These are phyloP conservation scores for Mycena metata DNA, from an alignment of 768 basidiomycete genomes.

Conservation along the genomic window DNA sequence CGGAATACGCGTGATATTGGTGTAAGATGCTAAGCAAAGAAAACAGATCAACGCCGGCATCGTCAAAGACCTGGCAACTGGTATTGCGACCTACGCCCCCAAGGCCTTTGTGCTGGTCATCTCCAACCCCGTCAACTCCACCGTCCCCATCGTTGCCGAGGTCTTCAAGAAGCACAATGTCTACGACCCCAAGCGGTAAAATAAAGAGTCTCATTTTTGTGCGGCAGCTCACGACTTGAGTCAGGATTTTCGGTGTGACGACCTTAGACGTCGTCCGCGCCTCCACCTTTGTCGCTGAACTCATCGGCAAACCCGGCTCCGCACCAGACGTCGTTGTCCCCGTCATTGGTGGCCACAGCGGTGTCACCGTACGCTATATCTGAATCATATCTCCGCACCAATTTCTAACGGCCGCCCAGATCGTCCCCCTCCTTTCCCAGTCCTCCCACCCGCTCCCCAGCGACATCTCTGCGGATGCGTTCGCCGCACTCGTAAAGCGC, in stretches of 20 bases:
- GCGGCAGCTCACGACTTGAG: slow-evolving; percentile 1
- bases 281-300: slow-evolving; percentile 94
- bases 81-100: slow-evolving; percentile 85
- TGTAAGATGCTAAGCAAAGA: slow-evolving; percentile 7
- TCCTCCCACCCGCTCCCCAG: slow-evolving; percentile 82
- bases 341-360: slow-evolving; percentile 96
- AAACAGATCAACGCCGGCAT: slow-evolving; percentile 96
- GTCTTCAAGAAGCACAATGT: slow-evolving; percentile 94
- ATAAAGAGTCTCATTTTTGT: slow-evolving; percentile 32
- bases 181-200: slow-evolving; percentile 91
- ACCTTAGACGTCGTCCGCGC: slow-evolving; percentile 98
- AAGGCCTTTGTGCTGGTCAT: slow-evolving; percentile 96
- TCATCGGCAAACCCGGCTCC: slow-evolving; percentile 72
- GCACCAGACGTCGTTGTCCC: slow-evolving; percentile 80
- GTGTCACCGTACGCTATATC: slow-evolving; percentile 76
- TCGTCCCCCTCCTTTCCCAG: slow-evolving; percentile 94
- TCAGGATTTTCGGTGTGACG: slow-evolving; percentile 95
- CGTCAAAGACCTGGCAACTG: slow-evolving; percentile 91
- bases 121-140: slow-evolving; percentile 99
- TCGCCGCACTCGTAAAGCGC: slow-evolving; percentile 80
- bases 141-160: slow-evolving; percentile 96
- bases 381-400: background rate
- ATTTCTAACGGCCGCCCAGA: slow-evolving; percentile 57
- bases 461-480: slow-evolving; percentile 57
- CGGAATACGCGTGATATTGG: slow-evolving; percentile 10